phyloP scores from a whole-genome alignment of 2,329 filamentous ascomycete species.

The Ophiostoma ips region DNA sequence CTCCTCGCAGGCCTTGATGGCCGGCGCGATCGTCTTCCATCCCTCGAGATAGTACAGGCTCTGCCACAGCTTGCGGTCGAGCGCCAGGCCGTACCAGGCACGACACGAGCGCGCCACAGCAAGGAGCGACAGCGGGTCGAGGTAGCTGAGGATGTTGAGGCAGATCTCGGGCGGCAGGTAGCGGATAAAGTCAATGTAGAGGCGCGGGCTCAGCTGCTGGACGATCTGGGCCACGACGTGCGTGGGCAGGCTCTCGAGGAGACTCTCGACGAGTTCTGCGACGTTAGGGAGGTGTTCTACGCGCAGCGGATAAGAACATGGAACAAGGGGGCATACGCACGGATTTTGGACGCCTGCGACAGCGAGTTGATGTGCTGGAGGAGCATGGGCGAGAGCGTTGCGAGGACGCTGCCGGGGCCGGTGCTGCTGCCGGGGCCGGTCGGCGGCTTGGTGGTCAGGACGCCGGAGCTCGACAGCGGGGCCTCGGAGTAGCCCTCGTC shows the following conservation, averaged over 20 bases:
- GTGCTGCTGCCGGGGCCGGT: no score
- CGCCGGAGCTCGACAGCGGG: slow-evolving; percentile 30
- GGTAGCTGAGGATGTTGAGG: slow-evolving; percentile 73
- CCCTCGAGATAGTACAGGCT: slow-evolving; percentile 71
- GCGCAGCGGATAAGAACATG: no score
- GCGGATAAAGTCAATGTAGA: slow-evolving; percentile 84
- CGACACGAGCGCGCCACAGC: slow-evolving; percentile 66
- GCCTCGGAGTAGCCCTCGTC: slow-evolving; percentile 87
- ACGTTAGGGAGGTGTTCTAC: neutral
- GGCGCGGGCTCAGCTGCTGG: slow-evolving; percentile 61
- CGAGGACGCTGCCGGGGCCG: neutral
- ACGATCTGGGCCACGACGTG: slow-evolving; percentile 70
- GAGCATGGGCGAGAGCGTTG: neutral
- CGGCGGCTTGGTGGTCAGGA: slow-evolving; percentile 13
- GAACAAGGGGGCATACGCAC: slow-evolving; percentile 7
- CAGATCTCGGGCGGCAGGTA: slow-evolving; percentile 84
- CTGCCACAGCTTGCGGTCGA: slow-evolving; percentile 80
- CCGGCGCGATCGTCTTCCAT: slow-evolving; percentile 58
- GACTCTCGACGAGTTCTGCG: slow-evolving; percentile 64
- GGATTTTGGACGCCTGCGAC: slow-evolving; percentile 18
- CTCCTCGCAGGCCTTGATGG: slow-evolving; percentile 54
- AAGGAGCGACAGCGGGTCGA: slow-evolving; percentile 69
- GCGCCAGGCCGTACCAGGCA: slow-evolving; percentile 65
- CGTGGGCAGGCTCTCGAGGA: slow-evolving; percentile 67
- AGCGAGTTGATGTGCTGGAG: slow-evolving; percentile 33